These are phyloP conservation scores for Phytophthora fragariaefolia DNA, from an alignment of 352 stramenopile species.

Conservation along the genomic window DNA sequence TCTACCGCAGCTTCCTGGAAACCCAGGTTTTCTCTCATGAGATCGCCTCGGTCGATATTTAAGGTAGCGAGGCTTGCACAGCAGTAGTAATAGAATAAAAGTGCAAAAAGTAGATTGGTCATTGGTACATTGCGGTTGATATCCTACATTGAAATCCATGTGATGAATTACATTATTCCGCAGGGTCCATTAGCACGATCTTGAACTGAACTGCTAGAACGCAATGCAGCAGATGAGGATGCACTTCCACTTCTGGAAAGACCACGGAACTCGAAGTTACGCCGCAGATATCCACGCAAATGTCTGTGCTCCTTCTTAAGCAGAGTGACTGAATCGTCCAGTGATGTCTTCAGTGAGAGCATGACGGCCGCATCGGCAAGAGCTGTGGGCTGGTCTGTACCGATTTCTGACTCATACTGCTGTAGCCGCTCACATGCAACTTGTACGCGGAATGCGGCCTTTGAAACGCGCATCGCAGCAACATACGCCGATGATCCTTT, in stretches of 20 bases:
- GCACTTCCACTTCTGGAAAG: conserved; percentile 31
- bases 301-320: conserved; percentile 72
- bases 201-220: conserved; percentile 15
- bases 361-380: conserved; percentile 27
- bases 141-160: conserved; percentile 31
- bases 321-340: conserved; percentile 33
- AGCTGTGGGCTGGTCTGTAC: conserved; percentile 21
- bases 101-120: conserved; percentile 32
- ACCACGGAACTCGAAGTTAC: conserved; percentile 80
- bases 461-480: conserved; percentile 78
- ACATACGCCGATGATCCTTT: conserved; percentile 87
- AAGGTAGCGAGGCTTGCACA: conserved; percentile 2
- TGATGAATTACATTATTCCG: conserved; percentile 39
- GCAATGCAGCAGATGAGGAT: conserved; percentile 20
- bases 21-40: conserved; percentile 89
- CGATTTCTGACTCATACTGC: conserved; percentile 42
- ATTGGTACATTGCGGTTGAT: conserved; percentile 29
- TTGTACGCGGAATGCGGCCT: conserved; percentile 82
- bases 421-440: conserved; percentile 72
- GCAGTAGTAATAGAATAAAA: conserved; percentile 23
- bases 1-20: conserved; percentile 84
- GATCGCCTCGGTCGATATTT: conserved; percentile 72
- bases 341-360: conserved; percentile 36
- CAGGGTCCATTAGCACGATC: conserved; percentile 39
- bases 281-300: conserved; percentile 75